Percentiles rank a stretch among this genome's conserved stretches.
phyloP scores from a whole-genome alignment of 1,284 basidiomycete genomes.

The Pseudozyma sp. region DNA sequence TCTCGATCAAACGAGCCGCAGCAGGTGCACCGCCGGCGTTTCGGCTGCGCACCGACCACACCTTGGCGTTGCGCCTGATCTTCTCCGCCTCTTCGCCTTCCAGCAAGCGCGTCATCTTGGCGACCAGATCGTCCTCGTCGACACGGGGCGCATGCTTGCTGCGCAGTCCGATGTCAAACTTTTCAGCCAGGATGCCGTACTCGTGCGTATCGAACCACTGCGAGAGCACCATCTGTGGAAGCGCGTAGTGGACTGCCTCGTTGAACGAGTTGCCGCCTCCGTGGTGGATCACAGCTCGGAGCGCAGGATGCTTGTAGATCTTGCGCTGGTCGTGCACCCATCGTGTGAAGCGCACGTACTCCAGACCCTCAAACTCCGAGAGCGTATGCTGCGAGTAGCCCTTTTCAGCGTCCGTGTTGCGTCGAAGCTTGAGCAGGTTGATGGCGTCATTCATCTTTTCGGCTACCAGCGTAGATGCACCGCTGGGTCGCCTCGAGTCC shows the following conservation, averaged over 20 bases:
- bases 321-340: conserved; percentile 55
- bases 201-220: conserved; percentile 65
- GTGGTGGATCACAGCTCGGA: conserved; percentile 59
- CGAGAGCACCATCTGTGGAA: conserved; percentile 60
- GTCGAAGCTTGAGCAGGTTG: conserved; percentile 22
- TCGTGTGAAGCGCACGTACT: conserved; percentile 51
- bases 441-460: conserved; percentile 34
- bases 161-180: conserved; percentile 51
- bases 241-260: conserved; percentile 59
- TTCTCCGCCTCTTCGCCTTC: conserved; percentile 30
- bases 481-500: conserved; percentile 18
- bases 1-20: conserved; percentile 52
- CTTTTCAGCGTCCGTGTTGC: conserved; percentile 31
- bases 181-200: conserved; percentile 44
- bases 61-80: conserved; percentile 41
- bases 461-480: conserved; percentile 14
- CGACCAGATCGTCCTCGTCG: conserved; percentile 44
- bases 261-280: conserved; percentile 66
- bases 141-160: conserved; percentile 47
- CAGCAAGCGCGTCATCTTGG: conserved; percentile 44
- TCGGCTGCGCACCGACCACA: conserved; percentile 44
- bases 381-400: conserved; percentile 40
- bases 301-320: conserved; percentile 58
- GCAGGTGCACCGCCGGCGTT: conserved; percentile 53
- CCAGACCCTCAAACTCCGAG: conserved; percentile 45